Percentiles rank a stretch among this genome's conserved stretches.
Evolutionary conservation across 345 rosid species (phyloP).

Genomic region (Mercurialis annua): DNA sequence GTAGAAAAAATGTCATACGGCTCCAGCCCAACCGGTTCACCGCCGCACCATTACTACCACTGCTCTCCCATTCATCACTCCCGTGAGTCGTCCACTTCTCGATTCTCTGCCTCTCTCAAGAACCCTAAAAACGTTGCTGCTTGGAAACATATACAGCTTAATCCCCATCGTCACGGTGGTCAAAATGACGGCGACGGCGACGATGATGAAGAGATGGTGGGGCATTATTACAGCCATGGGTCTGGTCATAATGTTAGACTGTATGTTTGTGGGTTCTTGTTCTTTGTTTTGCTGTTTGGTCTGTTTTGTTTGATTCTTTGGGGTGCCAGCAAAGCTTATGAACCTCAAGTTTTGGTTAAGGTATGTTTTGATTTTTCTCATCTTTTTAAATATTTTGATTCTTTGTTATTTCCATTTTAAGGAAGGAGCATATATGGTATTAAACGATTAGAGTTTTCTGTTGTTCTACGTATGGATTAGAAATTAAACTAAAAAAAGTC

Average conservation of each 20-base stretch:
- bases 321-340: conserved; percentile 78
- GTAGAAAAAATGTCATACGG: conserved; percentile 94
- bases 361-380: conserved; percentile 25
- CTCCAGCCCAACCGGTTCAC: conserved; percentile 76
- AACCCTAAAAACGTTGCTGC: conserved; percentile 46
- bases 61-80: conserved; percentile 95
- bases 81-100: conserved; percentile 86
- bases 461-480: too few species aligned
- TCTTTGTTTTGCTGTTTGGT: conserved; percentile 56
- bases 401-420: background rate
- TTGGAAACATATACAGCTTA: conserved; percentile 52
- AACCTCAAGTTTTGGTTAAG: conserved; percentile 66
- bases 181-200: conserved; percentile 36
- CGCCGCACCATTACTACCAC: conserved; percentile 74
- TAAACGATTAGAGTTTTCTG: too few species aligned
- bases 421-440: too few species aligned
- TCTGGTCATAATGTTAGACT: conserved; percentile 42
- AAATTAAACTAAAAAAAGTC: too few species aligned
- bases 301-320: conserved; percentile 70
- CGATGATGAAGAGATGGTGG: conserved; percentile 20
- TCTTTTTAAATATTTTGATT: background rate
- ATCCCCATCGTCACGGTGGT: conserved; percentile 24
- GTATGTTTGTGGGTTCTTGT: conserved; percentile 48
- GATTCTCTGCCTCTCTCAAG: conserved; percentile 75
- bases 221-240: conserved; percentile 1